These are phyloP conservation scores for Sclerotinia minor DNA, from an alignment of 2,329 filamentous ascomycete species.

Conservation along the genomic window DNA sequence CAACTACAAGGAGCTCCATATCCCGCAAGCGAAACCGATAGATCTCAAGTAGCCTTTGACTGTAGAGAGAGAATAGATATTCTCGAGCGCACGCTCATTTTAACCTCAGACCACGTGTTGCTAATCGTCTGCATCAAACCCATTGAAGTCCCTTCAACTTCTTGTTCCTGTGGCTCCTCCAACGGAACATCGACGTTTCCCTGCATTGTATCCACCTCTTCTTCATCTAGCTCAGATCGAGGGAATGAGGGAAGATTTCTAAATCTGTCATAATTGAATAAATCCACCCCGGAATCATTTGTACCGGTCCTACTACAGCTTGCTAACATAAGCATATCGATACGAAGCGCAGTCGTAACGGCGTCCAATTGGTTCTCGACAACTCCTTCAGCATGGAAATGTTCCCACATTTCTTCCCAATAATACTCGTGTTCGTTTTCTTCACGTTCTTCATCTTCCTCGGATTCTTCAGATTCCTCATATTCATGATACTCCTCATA, in stretches of 20 bases:
- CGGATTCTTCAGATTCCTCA: too few relatives aligned
- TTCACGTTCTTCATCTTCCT: neutral
- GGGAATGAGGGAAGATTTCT: neutral
- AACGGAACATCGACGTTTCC: neutral
- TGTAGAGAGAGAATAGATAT: neutral
- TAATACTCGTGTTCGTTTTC: neutral
- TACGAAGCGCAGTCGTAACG: neutral
- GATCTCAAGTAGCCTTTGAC: neutral
- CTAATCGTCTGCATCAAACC: neutral
- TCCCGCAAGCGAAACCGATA: neutral
- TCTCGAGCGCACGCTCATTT: neutral
- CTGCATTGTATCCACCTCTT: neutral
- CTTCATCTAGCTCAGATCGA: neutral
- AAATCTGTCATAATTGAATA: neutral
- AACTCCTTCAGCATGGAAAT: neutral
- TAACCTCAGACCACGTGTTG: neutral
- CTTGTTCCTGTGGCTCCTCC: neutral
- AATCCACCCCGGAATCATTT: neutral
- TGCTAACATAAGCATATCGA: neutral
- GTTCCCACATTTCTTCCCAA: neutral
- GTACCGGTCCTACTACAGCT: neutral
- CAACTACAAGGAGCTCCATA: neutral
- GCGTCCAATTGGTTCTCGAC: neutral
- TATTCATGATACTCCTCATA: too few relatives aligned
- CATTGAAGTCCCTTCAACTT: neutral